These are phyloP conservation scores for Diaporthe helianthi DNA, from an alignment of 2,329 filamentous ascomycete genomes.

Conservation along the genomic window DNA sequence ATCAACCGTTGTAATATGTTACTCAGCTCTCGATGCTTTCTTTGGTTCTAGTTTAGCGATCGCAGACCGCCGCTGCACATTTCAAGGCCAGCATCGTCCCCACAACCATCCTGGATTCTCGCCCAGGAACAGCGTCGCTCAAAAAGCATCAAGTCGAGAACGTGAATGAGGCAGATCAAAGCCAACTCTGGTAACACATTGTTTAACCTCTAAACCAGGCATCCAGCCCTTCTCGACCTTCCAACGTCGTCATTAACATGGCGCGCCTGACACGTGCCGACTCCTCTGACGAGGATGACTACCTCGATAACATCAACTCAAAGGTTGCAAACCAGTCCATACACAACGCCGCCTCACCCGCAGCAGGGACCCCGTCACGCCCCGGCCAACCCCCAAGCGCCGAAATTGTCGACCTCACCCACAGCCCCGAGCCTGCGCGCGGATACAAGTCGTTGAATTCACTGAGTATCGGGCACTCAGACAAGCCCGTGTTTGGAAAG, in stretches of 20 bases:
- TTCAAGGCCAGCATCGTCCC: background rate
- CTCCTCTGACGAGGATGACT: slow-evolving; percentile 47
- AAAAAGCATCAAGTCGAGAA: background rate
- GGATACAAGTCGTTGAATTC: slow-evolving; percentile 28
- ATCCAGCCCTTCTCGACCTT: no score
- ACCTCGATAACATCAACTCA: slow-evolving; percentile 46
- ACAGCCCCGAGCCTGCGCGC: slow-evolving; percentile 39
- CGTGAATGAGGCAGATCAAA: background rate
- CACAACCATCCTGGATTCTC: background rate
- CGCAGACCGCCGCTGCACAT: background rate
- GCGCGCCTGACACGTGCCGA: slow-evolving; percentile 39
- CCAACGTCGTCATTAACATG: slow-evolving; percentile 34
- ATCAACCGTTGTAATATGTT: background rate
- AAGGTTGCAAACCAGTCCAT: slow-evolving; percentile 40
- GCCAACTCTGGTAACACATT: background rate
- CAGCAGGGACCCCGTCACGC: slow-evolving; percentile 46
- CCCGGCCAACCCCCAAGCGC: slow-evolving; percentile 45
- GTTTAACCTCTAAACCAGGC: no score
- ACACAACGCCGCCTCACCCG: slow-evolving; percentile 28
- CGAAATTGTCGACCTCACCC: slow-evolving; percentile 42
- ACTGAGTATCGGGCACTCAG: slow-evolving; percentile 32
- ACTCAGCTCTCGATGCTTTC: background rate
- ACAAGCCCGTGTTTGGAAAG: slow-evolving; percentile 47
- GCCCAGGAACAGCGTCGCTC: background rate
- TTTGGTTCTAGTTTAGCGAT: background rate